A percentile compares a stretch with the other conserved stretches of the same genome.
Evolutionary conservation across 177 flowering plant species (phyloP).

Genomic region (Vitis hybrid): DNA sequence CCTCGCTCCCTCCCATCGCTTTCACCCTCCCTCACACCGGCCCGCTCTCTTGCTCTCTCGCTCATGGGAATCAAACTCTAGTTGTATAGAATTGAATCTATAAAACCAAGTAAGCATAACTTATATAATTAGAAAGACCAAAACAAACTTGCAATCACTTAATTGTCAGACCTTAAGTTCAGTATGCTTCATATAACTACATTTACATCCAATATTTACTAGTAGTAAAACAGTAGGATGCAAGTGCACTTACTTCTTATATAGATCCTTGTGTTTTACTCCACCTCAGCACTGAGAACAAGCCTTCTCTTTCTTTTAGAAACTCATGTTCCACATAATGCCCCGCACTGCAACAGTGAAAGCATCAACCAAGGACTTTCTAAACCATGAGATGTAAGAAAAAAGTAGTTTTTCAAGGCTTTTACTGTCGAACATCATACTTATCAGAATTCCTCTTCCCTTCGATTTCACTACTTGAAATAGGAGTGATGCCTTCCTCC

Average conservation of each 20-base stretch:
- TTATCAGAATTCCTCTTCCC: conserved; percentile 16
- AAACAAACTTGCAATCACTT: too few relatives aligned
- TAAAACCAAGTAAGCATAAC: neutral
- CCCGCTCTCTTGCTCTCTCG: too few relatives aligned
- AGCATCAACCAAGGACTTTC: conserved; percentile 2
- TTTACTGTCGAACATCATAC: conserved; percentile 22
- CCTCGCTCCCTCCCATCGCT: too few relatives aligned
- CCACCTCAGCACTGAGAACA: conserved; percentile 51
- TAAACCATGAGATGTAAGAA: neutral
- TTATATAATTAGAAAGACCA: neutral
- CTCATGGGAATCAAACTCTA: too few relatives aligned
- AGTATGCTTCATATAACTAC: neutral
- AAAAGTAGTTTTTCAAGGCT: neutral
- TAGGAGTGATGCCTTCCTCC: conserved; percentile 17
- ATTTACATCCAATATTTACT: neutral
- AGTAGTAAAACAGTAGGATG: neutral
- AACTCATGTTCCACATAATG: conserved; percentile 26
- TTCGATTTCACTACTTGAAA: conserved; percentile 17
- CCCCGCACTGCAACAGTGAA: conserved; percentile 41
- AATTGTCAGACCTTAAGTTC: too few relatives aligned
- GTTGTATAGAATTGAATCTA: neutral
- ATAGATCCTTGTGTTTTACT: conserved; percentile 52
- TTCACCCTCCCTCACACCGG: too few relatives aligned
- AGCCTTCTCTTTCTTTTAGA: conserved; percentile 51
- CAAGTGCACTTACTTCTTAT: conserved; percentile 60